phyloP scores from a whole-genome alignment of 2,329 filamentous ascomycete genomes.

The Pseudopithomyces chartarum region DNA sequence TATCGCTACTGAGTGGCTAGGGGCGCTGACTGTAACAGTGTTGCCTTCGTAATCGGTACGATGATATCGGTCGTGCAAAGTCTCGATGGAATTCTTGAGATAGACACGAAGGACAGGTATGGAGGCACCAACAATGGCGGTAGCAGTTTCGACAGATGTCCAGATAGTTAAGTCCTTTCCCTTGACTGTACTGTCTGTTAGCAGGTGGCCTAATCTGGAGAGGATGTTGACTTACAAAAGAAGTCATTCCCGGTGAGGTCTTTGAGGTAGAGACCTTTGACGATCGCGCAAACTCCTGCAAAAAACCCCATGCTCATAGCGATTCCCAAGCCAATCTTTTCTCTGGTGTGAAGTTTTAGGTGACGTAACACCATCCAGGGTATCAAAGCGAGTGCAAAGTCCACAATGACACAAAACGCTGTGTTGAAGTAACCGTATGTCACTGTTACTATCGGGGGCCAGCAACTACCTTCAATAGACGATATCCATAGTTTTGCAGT shows the following conservation, averaged over 20 bases:
- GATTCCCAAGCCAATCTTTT: slow-evolving; percentile 35
- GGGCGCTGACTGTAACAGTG: neutral
- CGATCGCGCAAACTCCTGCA: slow-evolving; percentile 31
- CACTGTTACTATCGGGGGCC: slow-evolving; percentile 16
- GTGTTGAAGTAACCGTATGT: slow-evolving; percentile 37
- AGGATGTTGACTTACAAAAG: slow-evolving; percentile 15
- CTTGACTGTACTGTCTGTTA: slow-evolving; percentile 17
- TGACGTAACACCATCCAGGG: slow-evolving; percentile 35
- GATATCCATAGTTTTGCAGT: slow-evolving; percentile 24
- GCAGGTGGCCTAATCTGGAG: neutral
- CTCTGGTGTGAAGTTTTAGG: slow-evolving; percentile 23
- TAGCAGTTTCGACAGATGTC: slow-evolving; percentile 36
- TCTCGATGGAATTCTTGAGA: slow-evolving; percentile 31
- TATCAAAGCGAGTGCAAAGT: slow-evolving; percentile 32
- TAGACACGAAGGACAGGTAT: slow-evolving; percentile 39
- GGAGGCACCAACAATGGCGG: slow-evolving; percentile 34
- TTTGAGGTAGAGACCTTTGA: slow-evolving; percentile 31
- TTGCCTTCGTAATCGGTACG: neutral
- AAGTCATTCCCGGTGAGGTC: slow-evolving; percentile 31
- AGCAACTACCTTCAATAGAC: slow-evolving; percentile 24
- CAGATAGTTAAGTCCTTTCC: slow-evolving; percentile 37
- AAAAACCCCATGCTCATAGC: slow-evolving; percentile 37
- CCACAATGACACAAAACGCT: slow-evolving; percentile 26
- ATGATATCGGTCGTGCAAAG: slow-evolving; percentile 3
- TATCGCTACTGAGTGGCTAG: neutral